Evolutionary conservation across 1,284 basidiomycete genomes (phyloP).

Genomic region (Stereum hirsutum): DNA sequence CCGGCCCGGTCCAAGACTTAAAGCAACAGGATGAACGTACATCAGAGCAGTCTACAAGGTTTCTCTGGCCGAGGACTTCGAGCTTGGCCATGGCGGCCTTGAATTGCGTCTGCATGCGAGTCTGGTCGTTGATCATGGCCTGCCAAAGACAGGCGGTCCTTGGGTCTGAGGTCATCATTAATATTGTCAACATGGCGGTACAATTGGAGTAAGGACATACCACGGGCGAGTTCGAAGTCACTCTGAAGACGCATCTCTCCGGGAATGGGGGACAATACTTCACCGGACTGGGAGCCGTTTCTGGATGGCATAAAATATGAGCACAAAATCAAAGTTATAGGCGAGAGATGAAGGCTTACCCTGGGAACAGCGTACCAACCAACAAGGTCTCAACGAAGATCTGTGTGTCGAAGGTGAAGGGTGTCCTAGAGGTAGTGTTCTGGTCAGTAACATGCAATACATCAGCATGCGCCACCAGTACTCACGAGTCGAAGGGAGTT

Average conservation of each 20-base stretch:
- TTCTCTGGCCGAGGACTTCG: neutral
- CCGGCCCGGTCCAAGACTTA: too few species aligned
- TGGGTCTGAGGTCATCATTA: neutral
- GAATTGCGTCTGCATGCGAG: neutral
- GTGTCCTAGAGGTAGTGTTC: too few species aligned
- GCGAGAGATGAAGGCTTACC: slow-evolving; percentile 4
- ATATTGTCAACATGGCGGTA: neutral
- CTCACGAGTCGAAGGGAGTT: slow-evolving; percentile 20
- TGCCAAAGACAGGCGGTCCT: slow-evolving; percentile 2
- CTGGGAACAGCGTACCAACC: slow-evolving; percentile 20
- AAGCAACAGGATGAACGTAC: too few species aligned
- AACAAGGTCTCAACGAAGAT: slow-evolving; percentile 19
- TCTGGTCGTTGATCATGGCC: neutral
- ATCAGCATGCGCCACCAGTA: too few species aligned
- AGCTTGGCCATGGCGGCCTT: neutral
- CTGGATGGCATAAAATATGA: neutral
- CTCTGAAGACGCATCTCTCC: slow-evolving; percentile 27
- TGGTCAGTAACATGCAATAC: too few species aligned
- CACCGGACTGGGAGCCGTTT: slow-evolving; percentile 18
- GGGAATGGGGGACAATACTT: slow-evolving; percentile 19
- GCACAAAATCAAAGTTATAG: neutral
- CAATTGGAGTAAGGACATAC: neutral
- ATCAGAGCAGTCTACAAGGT: too few species aligned
- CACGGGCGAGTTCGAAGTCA: slow-evolving; percentile 15
- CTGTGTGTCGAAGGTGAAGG: slow-evolving; percentile 17